Conservation (phyloP, 345 rosid species). For the Rhizophora mangle region DNA sequence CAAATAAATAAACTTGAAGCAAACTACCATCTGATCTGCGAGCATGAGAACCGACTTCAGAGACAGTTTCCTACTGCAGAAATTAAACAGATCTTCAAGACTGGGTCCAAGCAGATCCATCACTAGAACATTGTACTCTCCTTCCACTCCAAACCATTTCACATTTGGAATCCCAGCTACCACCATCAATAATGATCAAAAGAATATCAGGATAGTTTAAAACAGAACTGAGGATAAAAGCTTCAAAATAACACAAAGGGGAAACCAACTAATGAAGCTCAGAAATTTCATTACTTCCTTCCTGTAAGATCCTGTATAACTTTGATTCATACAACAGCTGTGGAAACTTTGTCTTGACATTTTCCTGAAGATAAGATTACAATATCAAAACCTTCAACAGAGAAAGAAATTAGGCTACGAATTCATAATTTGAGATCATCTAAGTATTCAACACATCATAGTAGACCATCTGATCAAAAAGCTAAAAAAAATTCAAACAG, state of each 20-base stretch:
- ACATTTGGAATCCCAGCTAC: conserved; percentile 82
- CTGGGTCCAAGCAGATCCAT: conserved; percentile 93
- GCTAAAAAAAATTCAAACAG: too few relatives aligned
- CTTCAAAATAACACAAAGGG: not conserved
- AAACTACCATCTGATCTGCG: conserved; percentile 89
- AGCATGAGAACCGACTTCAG: conserved; percentile 92
- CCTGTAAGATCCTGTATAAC: conserved; percentile 86
- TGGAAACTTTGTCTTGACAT: conserved; percentile 89
- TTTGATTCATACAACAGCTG: conserved; percentile 86
- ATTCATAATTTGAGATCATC: not conserved
- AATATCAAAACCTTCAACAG: conserved; percentile 3
- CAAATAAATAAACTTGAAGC: not conserved
- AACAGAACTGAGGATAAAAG: conserved; percentile 4
- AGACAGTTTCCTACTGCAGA: conserved; percentile 82
- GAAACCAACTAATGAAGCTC: not conserved
- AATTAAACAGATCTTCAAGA: conserved; percentile 90
- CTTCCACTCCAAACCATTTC: conserved; percentile 87
- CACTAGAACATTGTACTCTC: conserved; percentile 84
- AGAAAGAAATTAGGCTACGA: not conserved
- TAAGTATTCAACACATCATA: not conserved
- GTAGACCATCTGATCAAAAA: not conserved
- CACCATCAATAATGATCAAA: conserved; percentile 11
- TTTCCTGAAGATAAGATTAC: conserved; percentile 51
- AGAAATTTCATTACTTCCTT: conserved; percentile 68
- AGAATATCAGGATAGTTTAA: not conserved